Base-by-base conservation (phyloP, 129 eudicot species). In the Chrysanthemum makinoi region DNA sequence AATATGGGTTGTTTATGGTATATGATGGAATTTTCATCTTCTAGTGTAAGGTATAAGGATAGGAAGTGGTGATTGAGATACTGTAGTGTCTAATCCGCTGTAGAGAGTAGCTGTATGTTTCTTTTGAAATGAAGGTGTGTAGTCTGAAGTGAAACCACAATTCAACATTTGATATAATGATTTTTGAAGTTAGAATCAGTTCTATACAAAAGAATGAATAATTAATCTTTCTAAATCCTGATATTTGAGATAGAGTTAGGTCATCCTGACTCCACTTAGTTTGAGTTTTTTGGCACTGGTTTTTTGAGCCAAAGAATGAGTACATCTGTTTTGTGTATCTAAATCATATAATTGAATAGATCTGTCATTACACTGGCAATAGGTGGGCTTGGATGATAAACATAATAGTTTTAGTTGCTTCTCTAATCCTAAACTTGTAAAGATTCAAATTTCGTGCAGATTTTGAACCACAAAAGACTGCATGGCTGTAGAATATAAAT, bases 391-490 rank as follows among this genome's bases (percentile, higher is more conserved):
- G 2, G 10, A 39, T 39, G 46, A 39, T 7, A 39, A 6, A 39
- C 2, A 39, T 39, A 39, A 39, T 39, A 39, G 10, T 39, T 39
- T 39, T 39, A 39, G 46, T 39, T 39, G 43, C 62, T 57, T 57
- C 62, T 2, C 62, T 57, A 19, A 57, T 19, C 12, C 62, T 22
- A 2, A 39, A 7, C 46, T 7, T 1, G 63, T 20, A 13, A 58
- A 58, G 35, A 6, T 26, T 58, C 26, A 4, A 58, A 20, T 6
- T 14, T 30, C 28, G 47, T 62, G 33, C 47, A 28, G 44, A 5
- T 62, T 28, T 62, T 13, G 20, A 6, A 7, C 19, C 15, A 58
- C 24, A 70, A 43, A 66, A 14, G 46, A 71, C 66, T 71, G 66
- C 67, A 19, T 14, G 26, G 24, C 10, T 57, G 59, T 57, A 17